Base-by-base conservation (phyloP, 768 basidiomycete genomes). In the Pholiota molesta region DNA sequence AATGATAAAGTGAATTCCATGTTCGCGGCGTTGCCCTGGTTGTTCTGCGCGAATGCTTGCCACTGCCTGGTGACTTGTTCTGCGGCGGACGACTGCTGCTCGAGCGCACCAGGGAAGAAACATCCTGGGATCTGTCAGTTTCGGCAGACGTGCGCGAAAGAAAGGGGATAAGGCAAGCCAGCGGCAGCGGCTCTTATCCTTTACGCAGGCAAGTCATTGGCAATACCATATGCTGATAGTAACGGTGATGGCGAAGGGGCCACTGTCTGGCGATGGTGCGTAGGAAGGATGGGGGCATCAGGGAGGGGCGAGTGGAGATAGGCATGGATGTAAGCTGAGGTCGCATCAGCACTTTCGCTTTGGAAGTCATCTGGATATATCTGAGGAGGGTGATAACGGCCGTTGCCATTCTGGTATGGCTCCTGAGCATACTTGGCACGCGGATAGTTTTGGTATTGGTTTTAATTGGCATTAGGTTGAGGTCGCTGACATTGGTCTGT, bases 151-250 rank as follows among this genome's bases (percentile, higher is more conserved):
- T 92, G 91, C 16, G 83, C 81, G 74, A 87, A 94, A 0, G 90
- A 90, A 71, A 86, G 90, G 0, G 91, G 92, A 62, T 91, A 92
- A 1, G 92, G 92, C 4, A 91, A 93, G 9, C 91, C 90, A 5
- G 78, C 83, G 5, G 83, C 83, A 5, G 78, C 83, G 5, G 83
- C 83, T 9, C 80, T 78, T 2, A 85, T 76, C 63, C 84, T 87
- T 65, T 80, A 81, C 0, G 78, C 75, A 0, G 77, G 76, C 33
- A 77, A 69, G 5, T 75, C 72, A 60, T 79, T 75, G 42, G 73
- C 75, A 61, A 29, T 73, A 73, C 78, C 44, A 40, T 65, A 59
- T 59, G 79, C 81, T 1, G 86, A 83, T 21, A 88, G 71, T 26
- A 87, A 75, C 0, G 91, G 90, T 0, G 87, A 89, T 0, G 89